Percentiles rank a stretch among this genome's conserved stretches.
Evolutionary conservation across 768 basidiomycete species (phyloP).

Genomic region (Lactifluus volemus): DNA sequence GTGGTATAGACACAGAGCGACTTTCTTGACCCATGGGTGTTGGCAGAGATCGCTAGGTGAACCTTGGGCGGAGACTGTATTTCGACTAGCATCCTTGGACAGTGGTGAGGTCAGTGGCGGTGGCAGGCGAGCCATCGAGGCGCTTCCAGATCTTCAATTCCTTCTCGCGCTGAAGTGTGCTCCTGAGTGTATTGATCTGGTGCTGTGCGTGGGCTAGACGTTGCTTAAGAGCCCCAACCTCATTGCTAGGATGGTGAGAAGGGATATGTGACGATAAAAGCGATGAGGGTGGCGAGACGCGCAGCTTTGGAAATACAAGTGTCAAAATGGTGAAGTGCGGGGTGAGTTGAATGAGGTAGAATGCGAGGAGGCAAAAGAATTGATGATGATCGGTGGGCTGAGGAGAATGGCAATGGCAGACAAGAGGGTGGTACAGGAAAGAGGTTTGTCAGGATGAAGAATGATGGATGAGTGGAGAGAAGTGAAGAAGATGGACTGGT

Average conservation of each 20-base stretch:
- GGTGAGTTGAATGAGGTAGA: constrained; percentile 17
- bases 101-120: constrained; percentile 34
- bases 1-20: not conserved
- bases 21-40: not conserved
- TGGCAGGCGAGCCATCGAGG: constrained; percentile 38
- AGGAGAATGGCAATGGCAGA: constrained; percentile 6
- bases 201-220: constrained; percentile 79
- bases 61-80: not conserved
- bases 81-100: constrained; percentile 16
- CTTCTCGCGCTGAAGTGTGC: constrained; percentile 75
- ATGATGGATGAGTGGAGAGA: constrained; percentile 1
- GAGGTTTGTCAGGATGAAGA: not conserved
- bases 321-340: constrained; percentile 7
- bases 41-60: constrained; percentile 8
- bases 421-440: not conserved
- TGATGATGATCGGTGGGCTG: constrained; percentile 13
- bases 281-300: constrained; percentile 12
- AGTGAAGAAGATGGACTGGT: constrained; percentile 7
- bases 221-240: constrained; percentile 75
- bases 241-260: constrained; percentile 57
- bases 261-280: constrained; percentile 13
- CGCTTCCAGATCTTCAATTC: constrained; percentile 55
- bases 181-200: constrained; percentile 77
- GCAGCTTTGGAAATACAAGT: constrained; percentile 7
- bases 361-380: constrained; percentile 18